Base-by-base conservation (phyloP, 2,329 filamentous ascomycete species). In the Aspergillus sp. region DNA sequence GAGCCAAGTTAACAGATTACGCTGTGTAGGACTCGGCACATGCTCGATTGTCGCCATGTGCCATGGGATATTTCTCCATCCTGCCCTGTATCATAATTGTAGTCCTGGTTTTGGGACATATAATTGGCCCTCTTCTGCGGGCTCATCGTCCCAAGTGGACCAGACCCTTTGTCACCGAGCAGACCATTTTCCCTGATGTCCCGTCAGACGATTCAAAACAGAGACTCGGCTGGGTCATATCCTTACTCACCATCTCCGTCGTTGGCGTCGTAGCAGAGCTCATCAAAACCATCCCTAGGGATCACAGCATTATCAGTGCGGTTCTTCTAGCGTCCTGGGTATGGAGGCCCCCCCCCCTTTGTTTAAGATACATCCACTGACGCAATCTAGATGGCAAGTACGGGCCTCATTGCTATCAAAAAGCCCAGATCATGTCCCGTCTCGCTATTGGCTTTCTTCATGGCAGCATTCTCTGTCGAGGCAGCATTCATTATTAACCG, bases 81-180 rank as follows among this genome's bases (percentile, higher is more conserved):
- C 51, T 68, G 5, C 71, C 71, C 2, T 61, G 60, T 1, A 53
- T 61, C 21, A 41, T 69, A 6, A 52, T 67, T 19, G 41, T 64
- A 9, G 14, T 66, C 10, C 55, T 74, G 46, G 58, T 61, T 19
- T 41, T 66, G 29, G 59, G 59, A 21, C 65, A 72, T 52, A 5
- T 71, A 7, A 38, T 71, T n/a, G 58, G 56, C 4, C 57, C 59
- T 20, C 34, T 64, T 1, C 41, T 68, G 1, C 49, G 55, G 23
- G 53, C 52, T 32, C 65, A 59, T 61, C 68, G 72, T 40, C 77
- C 82, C 31, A 66, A 60, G 68, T 85, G 82, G 81, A 75, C 73
- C 17, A 71, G 62, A 45, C 71, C 79, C 3, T 84, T 85, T 54
- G 67, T 84, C 16, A 61, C 73, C 16, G 80, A 82, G 53, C 57